Conservation (phyloP, 768 basidiomycete species). For the Mycena epipterygia region DNA sequence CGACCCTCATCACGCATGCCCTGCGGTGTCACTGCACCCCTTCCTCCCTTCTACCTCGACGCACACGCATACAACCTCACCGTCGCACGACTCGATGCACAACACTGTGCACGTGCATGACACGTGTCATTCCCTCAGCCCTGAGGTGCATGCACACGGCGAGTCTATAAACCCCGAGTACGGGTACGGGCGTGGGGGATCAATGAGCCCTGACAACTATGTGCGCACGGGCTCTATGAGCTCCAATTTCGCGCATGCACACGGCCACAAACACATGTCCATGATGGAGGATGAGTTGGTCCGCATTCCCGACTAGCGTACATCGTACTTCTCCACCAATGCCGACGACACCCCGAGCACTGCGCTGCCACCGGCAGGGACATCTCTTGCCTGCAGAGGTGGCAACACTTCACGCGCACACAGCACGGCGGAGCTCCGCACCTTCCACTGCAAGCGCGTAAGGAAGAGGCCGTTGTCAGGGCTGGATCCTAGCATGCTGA, state of each 20-base stretch:
- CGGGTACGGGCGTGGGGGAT: not conserved
- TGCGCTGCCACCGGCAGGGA: too few species aligned
- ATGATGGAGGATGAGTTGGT: not conserved
- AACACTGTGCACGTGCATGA: not conserved
- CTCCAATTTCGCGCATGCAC: not conserved
- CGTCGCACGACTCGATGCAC: not conserved
- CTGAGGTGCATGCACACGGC: not conserved
- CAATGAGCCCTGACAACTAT: not conserved
- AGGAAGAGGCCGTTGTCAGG: too few species aligned
- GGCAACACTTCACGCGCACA: too few species aligned
- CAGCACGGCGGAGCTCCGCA: too few species aligned
- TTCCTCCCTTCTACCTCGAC: not conserved
- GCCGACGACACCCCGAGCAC: too few species aligned
- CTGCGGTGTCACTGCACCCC: conserved; percentile 66
- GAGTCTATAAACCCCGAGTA: not conserved
- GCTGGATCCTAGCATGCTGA: too few species aligned
- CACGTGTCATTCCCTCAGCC: not conserved
- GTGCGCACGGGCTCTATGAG: not conserved
- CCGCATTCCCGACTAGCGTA: too few species aligned
- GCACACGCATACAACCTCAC: too few species aligned
- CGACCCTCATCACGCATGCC: conserved; percentile 68
- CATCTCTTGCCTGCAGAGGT: too few species aligned
- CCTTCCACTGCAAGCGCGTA: too few species aligned
- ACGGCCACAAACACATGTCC: not conserved
- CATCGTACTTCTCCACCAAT: not conserved